Evolutionary conservation across 225 moss, liverwort and hornwort genomes (phyloP).

Genomic region (Bryoerythrophyllum caledonicum): DNA sequence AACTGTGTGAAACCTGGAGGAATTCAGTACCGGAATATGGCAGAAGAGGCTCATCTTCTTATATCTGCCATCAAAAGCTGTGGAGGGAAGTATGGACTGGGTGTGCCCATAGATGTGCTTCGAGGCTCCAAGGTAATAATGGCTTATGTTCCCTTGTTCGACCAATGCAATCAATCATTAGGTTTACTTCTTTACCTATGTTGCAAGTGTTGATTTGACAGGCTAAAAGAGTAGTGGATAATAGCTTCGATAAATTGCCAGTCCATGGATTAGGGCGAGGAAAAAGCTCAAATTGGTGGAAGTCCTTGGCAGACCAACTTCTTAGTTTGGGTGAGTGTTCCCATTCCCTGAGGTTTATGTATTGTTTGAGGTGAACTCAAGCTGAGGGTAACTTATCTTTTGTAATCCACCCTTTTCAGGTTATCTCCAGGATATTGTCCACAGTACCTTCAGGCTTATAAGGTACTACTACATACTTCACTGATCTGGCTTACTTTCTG

Average conservation of each 20-base stretch:
- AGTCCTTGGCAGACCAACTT: constrained; percentile 84
- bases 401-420: too few species aligned
- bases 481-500: neutral
- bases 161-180: neutral
- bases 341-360: neutral
- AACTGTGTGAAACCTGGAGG: constrained; percentile 66
- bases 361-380: too few species aligned
- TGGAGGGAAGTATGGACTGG: constrained; percentile 63
- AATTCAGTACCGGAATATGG: constrained; percentile 59
- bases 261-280: constrained; percentile 78
- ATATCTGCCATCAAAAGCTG: constrained; percentile 69
- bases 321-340: constrained; percentile 50
- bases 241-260: constrained; percentile 59
- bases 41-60: constrained; percentile 74
- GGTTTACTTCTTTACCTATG: neutral
- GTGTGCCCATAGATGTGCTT: constrained; percentile 88
- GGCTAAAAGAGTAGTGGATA: constrained; percentile 72
- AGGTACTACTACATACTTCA: constrained; percentile 34
- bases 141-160: neutral
- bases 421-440: constrained; percentile 52
- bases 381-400: too few species aligned
- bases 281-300: constrained; percentile 82
- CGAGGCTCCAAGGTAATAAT: constrained; percentile 76
- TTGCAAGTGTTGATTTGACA: constrained; percentile 15
- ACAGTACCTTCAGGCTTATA: constrained; percentile 59